A percentile compares a stretch with the other conserved stretches of the same genome.
These are phyloP conservation scores for Symbiodinium natans DNA, from an alignment of 73 alveolate species.

Conservation along the genomic window DNA sequence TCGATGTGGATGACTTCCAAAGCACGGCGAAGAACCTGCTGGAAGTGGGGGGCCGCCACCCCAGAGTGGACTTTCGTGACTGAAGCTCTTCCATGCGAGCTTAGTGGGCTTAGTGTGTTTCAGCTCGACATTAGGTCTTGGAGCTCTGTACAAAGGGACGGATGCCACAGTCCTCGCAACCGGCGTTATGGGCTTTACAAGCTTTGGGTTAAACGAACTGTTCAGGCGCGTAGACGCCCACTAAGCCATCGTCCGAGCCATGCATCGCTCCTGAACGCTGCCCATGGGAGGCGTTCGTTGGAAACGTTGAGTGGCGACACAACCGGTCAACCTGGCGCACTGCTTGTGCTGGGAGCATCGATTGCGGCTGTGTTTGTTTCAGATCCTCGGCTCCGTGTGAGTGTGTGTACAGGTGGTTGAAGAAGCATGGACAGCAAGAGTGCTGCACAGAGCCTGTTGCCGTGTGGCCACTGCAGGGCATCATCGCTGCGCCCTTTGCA, in stretches of 20 bases:
- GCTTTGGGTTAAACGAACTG: conserved; percentile 73
- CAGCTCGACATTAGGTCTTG: background rate
- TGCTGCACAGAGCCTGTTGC: background rate
- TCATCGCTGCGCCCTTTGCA: background rate
- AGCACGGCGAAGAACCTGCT: conserved; percentile 23
- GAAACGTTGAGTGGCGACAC: conserved; percentile 58
- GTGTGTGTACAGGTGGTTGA: background rate
- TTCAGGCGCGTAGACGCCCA: conserved; percentile 24
- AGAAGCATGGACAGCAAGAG: no score
- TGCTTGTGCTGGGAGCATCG: conserved; percentile 55
- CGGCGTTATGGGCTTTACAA: conserved; percentile 81
- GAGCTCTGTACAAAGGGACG: conserved; percentile 72
- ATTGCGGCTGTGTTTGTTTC: conserved; percentile 45
- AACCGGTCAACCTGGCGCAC: conserved; percentile 26
- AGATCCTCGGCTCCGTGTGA: background rate
- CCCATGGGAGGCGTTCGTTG: conserved; percentile 66
- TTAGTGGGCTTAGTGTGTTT: no score
- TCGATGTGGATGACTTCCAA: conserved; percentile 4
- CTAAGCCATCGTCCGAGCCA: no score
- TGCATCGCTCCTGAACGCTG: no score
- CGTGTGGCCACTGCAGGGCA: no score
- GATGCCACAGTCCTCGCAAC: conserved; percentile 64
- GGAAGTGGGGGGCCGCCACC: conserved; percentile 29
- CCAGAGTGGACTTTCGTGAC: background rate
- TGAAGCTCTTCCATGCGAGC: background rate